Percentiles rank a stretch among this genome's conserved stretches.
Conservation (phyloP, 495 filamentous ascomycete species). For the Sabuloglossum arenarium region DNA sequence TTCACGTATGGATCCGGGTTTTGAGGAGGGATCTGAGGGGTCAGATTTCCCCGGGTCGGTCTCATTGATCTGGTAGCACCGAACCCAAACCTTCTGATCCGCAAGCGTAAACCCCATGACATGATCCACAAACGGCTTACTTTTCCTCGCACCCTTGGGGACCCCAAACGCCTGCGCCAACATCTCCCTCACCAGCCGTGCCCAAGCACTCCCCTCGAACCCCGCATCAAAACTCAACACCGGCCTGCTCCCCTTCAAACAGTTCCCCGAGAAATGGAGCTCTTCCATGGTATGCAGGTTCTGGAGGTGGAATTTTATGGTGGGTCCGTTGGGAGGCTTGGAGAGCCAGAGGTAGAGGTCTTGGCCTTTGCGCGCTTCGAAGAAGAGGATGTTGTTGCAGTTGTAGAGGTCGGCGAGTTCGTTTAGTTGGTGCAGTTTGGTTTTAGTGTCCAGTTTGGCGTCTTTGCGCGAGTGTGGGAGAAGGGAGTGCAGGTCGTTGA, state of each 20-base stretch:
- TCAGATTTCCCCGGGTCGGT: slow-evolving; percentile 37
- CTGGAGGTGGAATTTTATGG: slow-evolving; percentile 66
- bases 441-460: slow-evolving; percentile 90
- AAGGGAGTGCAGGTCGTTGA: slow-evolving; percentile 72
- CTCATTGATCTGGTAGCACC: slow-evolving; percentile 83
- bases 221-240: slow-evolving; percentile 74
- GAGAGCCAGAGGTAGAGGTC: slow-evolving; percentile 89
- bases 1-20: slow-evolving; percentile 16
- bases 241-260: slow-evolving; percentile 87
- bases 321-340: slow-evolving; percentile 88
- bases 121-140: slow-evolving; percentile 91
- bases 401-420: slow-evolving; percentile 95
- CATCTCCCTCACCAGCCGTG: slow-evolving; percentile 62
- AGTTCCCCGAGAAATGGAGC: slow-evolving; percentile 92
- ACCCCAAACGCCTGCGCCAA: slow-evolving; percentile 87
- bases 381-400: slow-evolving; percentile 95
- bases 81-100: slow-evolving; percentile 91
- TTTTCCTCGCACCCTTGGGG: slow-evolving; percentile 64
- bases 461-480: slow-evolving; percentile 87
- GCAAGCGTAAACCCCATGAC: slow-evolving; percentile 83
- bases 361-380: slow-evolving; percentile 86
- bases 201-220: slow-evolving; percentile 57
- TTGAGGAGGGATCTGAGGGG: slow-evolving; percentile 14
- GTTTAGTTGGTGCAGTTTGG: slow-evolving; percentile 81
- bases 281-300: slow-evolving; percentile 92